Evolutionary conservation across 169 alveolate genomes (phyloP), one percentile per base, ranked within the genome.

Genomic region (Cryptosporidium muris): DNA sequence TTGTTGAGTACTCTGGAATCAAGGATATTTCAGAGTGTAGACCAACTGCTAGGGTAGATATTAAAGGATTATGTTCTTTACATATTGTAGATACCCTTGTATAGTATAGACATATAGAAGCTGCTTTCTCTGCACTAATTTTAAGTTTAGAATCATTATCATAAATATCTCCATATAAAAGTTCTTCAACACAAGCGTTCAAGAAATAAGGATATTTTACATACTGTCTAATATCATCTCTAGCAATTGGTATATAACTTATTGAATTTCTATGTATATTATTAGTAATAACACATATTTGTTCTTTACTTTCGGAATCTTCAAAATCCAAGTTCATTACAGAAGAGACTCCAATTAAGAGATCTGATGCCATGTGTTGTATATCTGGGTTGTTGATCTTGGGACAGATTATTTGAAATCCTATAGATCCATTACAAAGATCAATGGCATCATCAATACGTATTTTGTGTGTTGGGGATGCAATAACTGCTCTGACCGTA

Each of bases 381-480:
- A 54, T 34, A 14, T 58, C 48, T 45, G 2, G 14, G n/a, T 74
- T 37, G 16, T 42, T 51, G 43, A 43, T 58, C 14, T 54, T 37
- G 6, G 5, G 36, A 12, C 85, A 74, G 49, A 58, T 58, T 43
- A 42, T 38, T 42, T 25, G 54, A 43, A 56, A 74, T 25, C 74
- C 85, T 45, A 74, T 62, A 11, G 85, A 74, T 37, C 85, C 85
- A 34, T 68, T 74, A 36, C 85, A 74, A 42, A 74, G 51, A n/a
- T 66, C 54, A 40, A 74, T 43, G 7, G 85, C 85, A 60, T 74
- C 85, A 62, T 74, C 68, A 4, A 74, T 48, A 5, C 51, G 54
- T 25, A 74, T 48, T 4, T 11, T 74, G 42, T 45, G 60, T 12
- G 58, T 45, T 3, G 54, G 74, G 0, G 85, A 58, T 12, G 85